Conservation (phyloP, 371 early-diverging fungal genomes). For the Batkoa obscura region DNA sequence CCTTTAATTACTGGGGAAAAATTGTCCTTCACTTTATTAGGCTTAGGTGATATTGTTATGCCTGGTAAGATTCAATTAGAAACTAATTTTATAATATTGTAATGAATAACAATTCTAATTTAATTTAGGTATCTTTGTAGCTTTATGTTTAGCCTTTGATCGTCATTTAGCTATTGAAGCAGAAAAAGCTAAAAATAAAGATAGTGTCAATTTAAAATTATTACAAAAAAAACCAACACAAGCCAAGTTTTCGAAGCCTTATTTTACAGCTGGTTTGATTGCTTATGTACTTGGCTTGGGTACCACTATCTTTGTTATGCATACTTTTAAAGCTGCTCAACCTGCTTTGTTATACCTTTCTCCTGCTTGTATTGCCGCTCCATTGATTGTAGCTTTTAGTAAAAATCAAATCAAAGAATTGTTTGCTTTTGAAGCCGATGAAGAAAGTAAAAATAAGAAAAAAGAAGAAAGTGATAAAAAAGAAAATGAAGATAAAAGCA, state of each 20-base stretch:
- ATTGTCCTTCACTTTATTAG: conserved; percentile 75
- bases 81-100: not conserved
- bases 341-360: conserved; percentile 92
- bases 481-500: too few species aligned
- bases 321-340: conserved; percentile 92
- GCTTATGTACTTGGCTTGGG: conserved; percentile 72
- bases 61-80: conserved; percentile 36
- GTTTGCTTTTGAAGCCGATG: conserved; percentile 55
- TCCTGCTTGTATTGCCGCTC: conserved; percentile 85
- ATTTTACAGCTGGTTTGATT: conserved; percentile 60
- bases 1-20: conserved; percentile 14
- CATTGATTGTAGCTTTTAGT: conserved; percentile 47
- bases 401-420: conserved; percentile 72
- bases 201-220: conserved; percentile 12
- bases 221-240: conserved; percentile 13
- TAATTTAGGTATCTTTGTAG: conserved; percentile 63
- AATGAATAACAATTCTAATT: conserved; percentile 6
- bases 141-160: conserved; percentile 78
- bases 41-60: conserved; percentile 93
- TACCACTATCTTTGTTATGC: conserved; percentile 85
- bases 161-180: conserved; percentile 34
- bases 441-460: conserved; percentile 7
- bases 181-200: conserved; percentile 12
- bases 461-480: not conserved
- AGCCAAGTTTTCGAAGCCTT: conserved; percentile 57